Evolutionary conservation across 108 stramenopile species (phyloP), one percentile per base, ranked within the genome.

Genomic region (Thalassiosira profunda): DNA sequence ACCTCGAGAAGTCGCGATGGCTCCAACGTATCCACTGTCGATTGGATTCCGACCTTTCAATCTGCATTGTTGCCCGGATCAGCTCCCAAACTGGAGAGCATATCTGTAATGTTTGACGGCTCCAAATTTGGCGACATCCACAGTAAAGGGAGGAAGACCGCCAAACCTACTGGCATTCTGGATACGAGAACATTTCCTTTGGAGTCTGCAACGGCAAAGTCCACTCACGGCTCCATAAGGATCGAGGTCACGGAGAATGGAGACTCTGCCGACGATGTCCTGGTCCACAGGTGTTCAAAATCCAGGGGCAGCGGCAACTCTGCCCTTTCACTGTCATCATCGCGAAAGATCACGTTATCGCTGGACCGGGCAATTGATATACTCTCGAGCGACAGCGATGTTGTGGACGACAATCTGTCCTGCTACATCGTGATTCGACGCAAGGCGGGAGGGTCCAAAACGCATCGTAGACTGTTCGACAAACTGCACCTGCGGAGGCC

Each of bases 391-490:
- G 49, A 37, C 12, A 70, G 18, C 41, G 41, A 29, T 28, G 31
- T 29, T 26, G 64, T 66, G 5, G 36, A 72, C 21, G 80, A 81
- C 36, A 24, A 15, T 38, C 63, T 81, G 2, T 52, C 70, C 15
- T 54, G 61, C 31, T 81, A 76, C 40, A 35, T 74, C 10, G 80
- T 81, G 14, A 66, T 81, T 41, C 46, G 80, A 38, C 45, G 80
- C 20, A 81, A 77, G 47, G 75, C 67, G 3, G 80, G 80, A 31
- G 80, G 80, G 15, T 58, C 75, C 0, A 81, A 81, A 38, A 72
- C 80, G 1, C 70, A 81, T 34, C 62, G 71, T 28, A 63, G 65
- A 17, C 47, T 81, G 8, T 81, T 81, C 44, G 76, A 81, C 38
- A 81, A 77, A 34, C 74, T 81, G 34, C 47, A 81, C 35, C 59